These are phyloP conservation scores for Vitis hybrid DNA, from an alignment of 177 flowering plant genomes.

Conservation along the genomic window DNA sequence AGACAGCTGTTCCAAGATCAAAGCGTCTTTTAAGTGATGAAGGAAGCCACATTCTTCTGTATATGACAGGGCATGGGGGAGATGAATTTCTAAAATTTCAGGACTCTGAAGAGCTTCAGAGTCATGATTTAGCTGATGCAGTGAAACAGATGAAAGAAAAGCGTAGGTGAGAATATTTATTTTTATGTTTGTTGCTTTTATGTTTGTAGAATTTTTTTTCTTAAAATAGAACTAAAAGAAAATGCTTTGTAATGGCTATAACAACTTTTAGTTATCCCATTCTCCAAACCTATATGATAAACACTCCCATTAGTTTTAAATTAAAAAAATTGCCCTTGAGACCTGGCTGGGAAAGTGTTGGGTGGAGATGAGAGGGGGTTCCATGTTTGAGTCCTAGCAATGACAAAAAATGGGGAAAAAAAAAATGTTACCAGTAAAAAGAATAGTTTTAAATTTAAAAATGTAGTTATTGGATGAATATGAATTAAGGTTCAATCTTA, in stretches of 20 bases:
- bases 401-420: too few relatives aligned
- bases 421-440: too few relatives aligned
- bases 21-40: slow-evolving; percentile 98
- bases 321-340: background rate
- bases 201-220: background rate
- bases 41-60: slow-evolving; percentile 95
- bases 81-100: slow-evolving; percentile 97
- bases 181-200: background rate
- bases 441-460: too few relatives aligned
- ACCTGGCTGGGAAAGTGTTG: too few relatives aligned
- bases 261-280: background rate
- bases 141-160: slow-evolving; percentile 99
- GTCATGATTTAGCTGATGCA: slow-evolving; percentile 99
- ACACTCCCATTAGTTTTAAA: background rate
- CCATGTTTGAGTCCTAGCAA: too few relatives aligned
- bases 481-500: too few relatives aligned
- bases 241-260: background rate
- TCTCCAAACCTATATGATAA: background rate
- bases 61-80: slow-evolving; percentile 99
- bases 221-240: background rate
- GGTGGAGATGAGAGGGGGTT: too few relatives aligned
- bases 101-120: slow-evolving; percentile 97
- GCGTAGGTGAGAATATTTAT: slow-evolving; percentile 52
- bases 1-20: slow-evolving; percentile 92
- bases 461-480: too few relatives aligned